Base-by-base conservation (phyloP, 208 protist species). In the Wallacemonas collosoma region DNA sequence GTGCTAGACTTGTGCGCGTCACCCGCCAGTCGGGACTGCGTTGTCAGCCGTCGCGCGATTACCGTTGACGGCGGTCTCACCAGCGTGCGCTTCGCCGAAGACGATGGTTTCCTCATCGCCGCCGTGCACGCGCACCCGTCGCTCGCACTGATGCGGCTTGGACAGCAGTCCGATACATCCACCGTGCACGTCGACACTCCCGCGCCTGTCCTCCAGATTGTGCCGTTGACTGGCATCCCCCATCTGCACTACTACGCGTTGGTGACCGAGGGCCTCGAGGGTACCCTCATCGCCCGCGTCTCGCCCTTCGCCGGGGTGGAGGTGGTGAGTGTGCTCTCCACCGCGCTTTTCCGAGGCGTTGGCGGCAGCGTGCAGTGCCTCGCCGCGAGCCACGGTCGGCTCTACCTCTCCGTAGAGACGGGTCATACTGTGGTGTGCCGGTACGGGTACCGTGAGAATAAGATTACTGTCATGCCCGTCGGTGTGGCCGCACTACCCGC, bases 341-440 rank as follows among this genome's bases (percentile, higher is more conserved):
- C 89, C 8, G 80, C 76, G 2, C 61, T 97, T 41, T 78, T 75
- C 73, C 78, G 85, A 43, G 87, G 87, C 12, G 78, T 95, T 4
- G 92, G 92, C 38, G 92, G 89, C 5, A 43, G 64, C 15, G 85
- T 94, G 56, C 81, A 77, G 45, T 57, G 62, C 57, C 50, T 95
- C 12, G 79, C 80, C 38, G 83, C 80, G 77, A 94, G 87, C 71
- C 73, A 76, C 5, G 70, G 83, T 2, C 86, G 92, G 14, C 71
- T 97, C 40, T 94, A 78, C 68, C 51, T 97, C 60, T 71, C 71
- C 48, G 64, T 86, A 12, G 88, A 94, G 67, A 95, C 88, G 35
- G 85, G 86, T 1, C 90, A 97, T 70, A 57, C 95, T 26, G 40
- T 97, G 1, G 82, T 94, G 38, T 92, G 85, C 75, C 82, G 82